Conservation (phyloP, 2,329 filamentous ascomycete genomes). For the Aureobasidium vineae region DNA sequence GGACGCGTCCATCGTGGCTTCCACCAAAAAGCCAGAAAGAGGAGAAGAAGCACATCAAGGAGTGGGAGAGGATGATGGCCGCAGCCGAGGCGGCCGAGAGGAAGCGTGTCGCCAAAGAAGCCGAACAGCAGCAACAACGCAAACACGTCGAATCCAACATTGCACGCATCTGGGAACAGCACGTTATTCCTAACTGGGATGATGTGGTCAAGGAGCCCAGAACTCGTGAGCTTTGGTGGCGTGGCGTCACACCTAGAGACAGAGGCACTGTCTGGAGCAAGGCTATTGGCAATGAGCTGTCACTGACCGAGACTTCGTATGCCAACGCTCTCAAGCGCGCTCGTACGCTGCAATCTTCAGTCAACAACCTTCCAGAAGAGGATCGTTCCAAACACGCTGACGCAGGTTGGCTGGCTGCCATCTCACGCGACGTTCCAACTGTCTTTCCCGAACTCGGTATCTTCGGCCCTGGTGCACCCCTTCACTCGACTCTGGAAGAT, state of each 20-base stretch:
- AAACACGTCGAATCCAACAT: constrained; percentile 52
- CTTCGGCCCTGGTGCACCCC: constrained; percentile 64
- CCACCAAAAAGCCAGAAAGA: constrained; percentile 87
- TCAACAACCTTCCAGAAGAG: constrained; percentile 48
- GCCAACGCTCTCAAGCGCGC: constrained; percentile 68
- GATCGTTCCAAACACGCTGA: constrained; percentile 52
- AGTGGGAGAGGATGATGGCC: constrained; percentile 82
- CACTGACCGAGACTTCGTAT: constrained; percentile 65
- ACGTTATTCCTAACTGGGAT: constrained; percentile 74
- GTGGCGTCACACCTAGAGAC: constrained; percentile 68
- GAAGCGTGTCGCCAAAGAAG: constrained; percentile 49
- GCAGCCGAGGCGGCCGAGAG: constrained; percentile 58
- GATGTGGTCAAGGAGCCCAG: constrained; percentile 65
- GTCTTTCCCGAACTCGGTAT: constrained; percentile 73
- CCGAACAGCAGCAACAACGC: constrained; percentile 53
- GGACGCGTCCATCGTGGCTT: constrained; percentile 76
- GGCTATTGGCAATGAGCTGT: constrained; percentile 72
- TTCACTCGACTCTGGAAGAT: constrained; percentile 67
- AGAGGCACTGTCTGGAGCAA: constrained; percentile 67
- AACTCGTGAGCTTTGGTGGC: constrained; percentile 79
- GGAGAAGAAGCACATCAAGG: constrained; percentile 81
- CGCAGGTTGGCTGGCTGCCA: constrained; percentile 61
- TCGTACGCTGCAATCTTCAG: constrained; percentile 58
- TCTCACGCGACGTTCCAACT: constrained; percentile 62
- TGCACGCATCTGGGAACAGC: constrained; percentile 68